A percentile compares a stretch with the other conserved stretches of the same genome.
Conservation (phyloP, 176 grass and related monocot genomes). For the Carex kokanica region DNA sequence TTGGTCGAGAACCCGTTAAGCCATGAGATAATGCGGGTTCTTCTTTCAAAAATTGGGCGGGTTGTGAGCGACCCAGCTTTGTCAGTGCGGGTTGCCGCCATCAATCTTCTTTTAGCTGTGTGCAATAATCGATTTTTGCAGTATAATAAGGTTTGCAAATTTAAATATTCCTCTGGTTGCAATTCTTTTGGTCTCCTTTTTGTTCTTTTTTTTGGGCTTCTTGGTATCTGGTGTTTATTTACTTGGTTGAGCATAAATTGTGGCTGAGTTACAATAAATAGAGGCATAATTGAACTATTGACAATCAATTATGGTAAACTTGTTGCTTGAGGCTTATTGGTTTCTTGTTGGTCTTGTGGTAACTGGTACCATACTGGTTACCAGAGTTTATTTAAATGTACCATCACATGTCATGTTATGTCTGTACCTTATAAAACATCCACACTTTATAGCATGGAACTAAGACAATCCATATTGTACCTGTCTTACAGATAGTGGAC, state of each 20-base stretch:
- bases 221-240: not conserved
- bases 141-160: slow-evolving; percentile 65
- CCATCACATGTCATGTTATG: not conserved
- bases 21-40: slow-evolving; percentile 87
- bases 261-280: not conserved
- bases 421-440: not conserved
- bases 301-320: not conserved
- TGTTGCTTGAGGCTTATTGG: slow-evolving; percentile 1
- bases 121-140: slow-evolving; percentile 70
- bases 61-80: slow-evolving; percentile 69
- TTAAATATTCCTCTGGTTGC: not conserved
- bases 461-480: slow-evolving; percentile 8
- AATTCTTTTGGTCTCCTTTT: not conserved
- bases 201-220: too few species aligned
- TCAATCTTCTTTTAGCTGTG: slow-evolving; percentile 83
- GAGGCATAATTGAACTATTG: not conserved
- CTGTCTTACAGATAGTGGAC: slow-evolving; percentile 56
- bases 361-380: not conserved
- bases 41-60: slow-evolving; percentile 61
- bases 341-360: not conserved
- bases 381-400: not conserved
- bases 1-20: slow-evolving; percentile 87
- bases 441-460: not conserved
- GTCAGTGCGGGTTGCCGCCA: slow-evolving; percentile 56
- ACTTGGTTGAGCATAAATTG: not conserved